Conservation (phyloP, 1,139 yeast species). For the Diutina pseudorugosa region DNA sequence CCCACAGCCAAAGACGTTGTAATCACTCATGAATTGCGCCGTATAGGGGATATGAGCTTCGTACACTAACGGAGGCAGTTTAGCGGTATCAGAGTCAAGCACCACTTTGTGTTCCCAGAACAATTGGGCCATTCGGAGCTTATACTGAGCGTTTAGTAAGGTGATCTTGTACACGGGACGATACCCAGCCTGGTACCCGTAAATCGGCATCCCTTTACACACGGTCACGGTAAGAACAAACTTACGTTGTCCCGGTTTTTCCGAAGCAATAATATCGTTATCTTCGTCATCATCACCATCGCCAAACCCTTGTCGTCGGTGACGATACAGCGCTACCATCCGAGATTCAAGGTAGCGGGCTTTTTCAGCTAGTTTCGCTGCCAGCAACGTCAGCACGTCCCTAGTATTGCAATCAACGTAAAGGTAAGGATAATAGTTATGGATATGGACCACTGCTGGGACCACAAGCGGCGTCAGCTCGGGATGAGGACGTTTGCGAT, state of each 20-base stretch:
- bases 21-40: slow-evolving; percentile 73
- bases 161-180: slow-evolving; percentile 54
- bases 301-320: too few species aligned
- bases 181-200: slow-evolving; percentile 69
- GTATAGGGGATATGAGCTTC: slow-evolving; percentile 76
- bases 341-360: slow-evolving; percentile 6
- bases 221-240: slow-evolving; percentile 51
- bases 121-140: slow-evolving; percentile 46
- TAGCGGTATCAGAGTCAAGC: slow-evolving; percentile 5
- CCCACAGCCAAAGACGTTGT: slow-evolving; percentile 73
- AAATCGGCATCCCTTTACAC: slow-evolving; percentile 70
- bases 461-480: slow-evolving; percentile 21
- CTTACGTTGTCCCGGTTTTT: slow-evolving; percentile 18
- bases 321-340: slow-evolving; percentile 6
- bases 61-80: slow-evolving; percentile 17
- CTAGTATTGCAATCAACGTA: slow-evolving; percentile 37
- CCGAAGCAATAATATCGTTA: slow-evolving; percentile 4
- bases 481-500: slow-evolving; percentile 6
- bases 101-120: slow-evolving; percentile 31
- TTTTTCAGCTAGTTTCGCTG: slow-evolving; percentile 4
- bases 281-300: slow-evolving; percentile 7
- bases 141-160: slow-evolving; percentile 50
- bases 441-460: slow-evolving; percentile 50
- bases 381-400: slow-evolving; percentile 8
- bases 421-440: slow-evolving; percentile 75